phyloP scores from a whole-genome alignment of 495 filamentous ascomycete genomes.

The Neurospora sp. region DNA sequence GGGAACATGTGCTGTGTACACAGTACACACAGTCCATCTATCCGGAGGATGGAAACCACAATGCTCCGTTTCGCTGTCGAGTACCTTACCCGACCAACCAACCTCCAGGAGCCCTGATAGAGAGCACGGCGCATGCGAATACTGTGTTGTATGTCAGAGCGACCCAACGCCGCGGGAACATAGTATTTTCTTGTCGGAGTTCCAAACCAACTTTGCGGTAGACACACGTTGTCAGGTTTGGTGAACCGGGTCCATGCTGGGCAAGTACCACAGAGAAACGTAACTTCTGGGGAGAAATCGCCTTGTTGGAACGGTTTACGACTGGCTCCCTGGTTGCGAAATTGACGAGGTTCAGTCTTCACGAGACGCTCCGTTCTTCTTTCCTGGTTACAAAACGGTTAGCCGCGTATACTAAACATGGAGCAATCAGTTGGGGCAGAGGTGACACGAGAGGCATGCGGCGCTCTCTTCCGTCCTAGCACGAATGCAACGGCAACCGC shows the following conservation, averaged over 20 bases:
- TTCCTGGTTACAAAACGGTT: neutral
- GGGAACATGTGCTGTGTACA: neutral
- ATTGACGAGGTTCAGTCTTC: neutral
- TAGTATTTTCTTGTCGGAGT: neutral
- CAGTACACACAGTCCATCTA: neutral
- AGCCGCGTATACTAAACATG: neutral
- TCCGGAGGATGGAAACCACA: neutral
- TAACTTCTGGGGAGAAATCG: neutral
- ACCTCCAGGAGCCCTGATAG: neutral
- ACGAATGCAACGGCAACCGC: slow-evolving; percentile 3
- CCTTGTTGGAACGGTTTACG: neutral
- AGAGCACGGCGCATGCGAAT: neutral
- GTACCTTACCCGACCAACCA: neutral
- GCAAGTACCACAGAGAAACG: neutral
- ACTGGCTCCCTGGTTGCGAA: neutral
- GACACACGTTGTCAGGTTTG: neutral
- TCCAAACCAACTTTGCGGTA: neutral
- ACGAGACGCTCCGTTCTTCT: neutral
- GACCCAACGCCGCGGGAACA: neutral
- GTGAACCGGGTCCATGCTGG: neutral
- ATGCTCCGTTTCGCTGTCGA: neutral
- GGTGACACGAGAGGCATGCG: slow-evolving; percentile 3
- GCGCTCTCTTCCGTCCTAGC: slow-evolving; percentile 3
- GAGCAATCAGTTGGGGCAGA: neutral
- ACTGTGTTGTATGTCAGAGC: neutral